Evolutionary conservation across 495 filamentous ascomycete species (phyloP).

Genomic region (Aeminium ludgeri): DNA sequence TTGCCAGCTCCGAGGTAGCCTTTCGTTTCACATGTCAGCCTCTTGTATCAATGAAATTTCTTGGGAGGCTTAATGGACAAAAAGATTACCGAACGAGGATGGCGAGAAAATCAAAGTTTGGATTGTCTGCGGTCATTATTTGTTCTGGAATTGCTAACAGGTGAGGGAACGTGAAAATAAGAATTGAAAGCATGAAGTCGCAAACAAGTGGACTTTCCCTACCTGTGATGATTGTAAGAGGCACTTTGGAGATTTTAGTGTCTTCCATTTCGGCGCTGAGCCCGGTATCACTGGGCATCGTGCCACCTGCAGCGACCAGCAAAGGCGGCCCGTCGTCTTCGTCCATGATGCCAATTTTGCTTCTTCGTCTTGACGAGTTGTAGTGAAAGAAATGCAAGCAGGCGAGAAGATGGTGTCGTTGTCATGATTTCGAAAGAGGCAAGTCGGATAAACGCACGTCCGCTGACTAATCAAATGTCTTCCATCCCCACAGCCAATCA

Average conservation of each 20-base stretch:
- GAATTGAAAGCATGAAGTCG: too few relatives aligned
- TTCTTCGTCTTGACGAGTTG: too few relatives aligned
- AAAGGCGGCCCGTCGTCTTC: conserved; percentile 55
- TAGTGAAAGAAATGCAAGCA: too few relatives aligned
- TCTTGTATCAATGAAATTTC: neutral
- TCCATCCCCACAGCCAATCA: too few relatives aligned
- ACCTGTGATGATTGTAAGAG: conserved; percentile 92
- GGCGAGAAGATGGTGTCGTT: neutral
- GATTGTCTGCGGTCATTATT: neutral
- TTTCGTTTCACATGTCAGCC: conserved; percentile 19
- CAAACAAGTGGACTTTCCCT: conserved; percentile 13
- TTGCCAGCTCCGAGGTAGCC: conserved; percentile 89
- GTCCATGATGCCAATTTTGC: conserved; percentile 2
- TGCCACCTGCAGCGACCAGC: conserved; percentile 39
- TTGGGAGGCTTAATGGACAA: too few relatives aligned
- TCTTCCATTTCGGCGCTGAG: conserved; percentile 30
- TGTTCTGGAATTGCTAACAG: too few relatives aligned
- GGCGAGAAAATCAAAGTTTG: too few relatives aligned
- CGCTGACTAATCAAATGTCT: too few relatives aligned
- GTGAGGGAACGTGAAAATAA: too few relatives aligned
- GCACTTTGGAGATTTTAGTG: conserved; percentile 46
- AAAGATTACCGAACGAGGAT: too few relatives aligned
- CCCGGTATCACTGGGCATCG: neutral
- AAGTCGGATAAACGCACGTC: neutral
- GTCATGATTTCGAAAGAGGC: neutral